phyloP scores from a whole-genome alignment of 805 yeast genomes.

The Yarrowia sp. region DNA sequence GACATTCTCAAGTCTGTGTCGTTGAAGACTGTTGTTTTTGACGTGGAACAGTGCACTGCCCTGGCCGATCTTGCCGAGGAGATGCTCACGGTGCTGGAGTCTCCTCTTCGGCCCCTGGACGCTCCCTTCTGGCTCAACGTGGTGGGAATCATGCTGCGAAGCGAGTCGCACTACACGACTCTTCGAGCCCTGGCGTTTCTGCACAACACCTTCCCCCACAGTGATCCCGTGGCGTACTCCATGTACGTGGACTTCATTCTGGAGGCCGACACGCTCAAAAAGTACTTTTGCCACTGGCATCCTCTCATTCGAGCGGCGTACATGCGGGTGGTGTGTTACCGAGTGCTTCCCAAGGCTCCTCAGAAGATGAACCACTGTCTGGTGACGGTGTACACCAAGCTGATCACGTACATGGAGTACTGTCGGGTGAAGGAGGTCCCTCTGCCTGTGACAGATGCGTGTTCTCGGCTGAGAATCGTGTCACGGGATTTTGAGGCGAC shows the following conservation, averaged over 20 bases:
- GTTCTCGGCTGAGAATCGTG: slow-evolving; percentile 15
- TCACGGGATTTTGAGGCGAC: slow-evolving; percentile 3
- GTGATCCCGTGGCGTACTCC: neutral
- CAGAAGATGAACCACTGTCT: slow-evolving; percentile 15
- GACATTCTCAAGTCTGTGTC: slow-evolving; percentile 51
- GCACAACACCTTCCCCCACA: slow-evolving; percentile 74
- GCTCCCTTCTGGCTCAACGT: slow-evolving; percentile 83
- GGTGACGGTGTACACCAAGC: slow-evolving; percentile 9
- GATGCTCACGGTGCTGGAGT: slow-evolving; percentile 57
- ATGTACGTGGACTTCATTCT: slow-evolving; percentile 41
- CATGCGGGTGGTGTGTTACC: slow-evolving; percentile 71
- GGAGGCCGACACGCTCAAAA: slow-evolving; percentile 56
- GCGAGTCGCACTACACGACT: slow-evolving; percentile 68
- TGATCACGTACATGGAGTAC: slow-evolving; percentile 31
- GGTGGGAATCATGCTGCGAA: slow-evolving; percentile 61
- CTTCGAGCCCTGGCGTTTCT: slow-evolving; percentile 69
- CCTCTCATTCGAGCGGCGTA: slow-evolving; percentile 77
- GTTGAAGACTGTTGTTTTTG: slow-evolving; percentile 47
- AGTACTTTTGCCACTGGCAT: slow-evolving; percentile 77
- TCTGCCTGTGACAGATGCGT: slow-evolving; percentile 11
- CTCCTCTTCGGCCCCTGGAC: slow-evolving; percentile 62
- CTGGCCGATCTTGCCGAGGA: slow-evolving; percentile 54
- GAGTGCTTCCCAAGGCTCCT: slow-evolving; percentile 50
- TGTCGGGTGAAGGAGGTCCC: slow-evolving; percentile 17
- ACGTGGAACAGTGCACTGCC: slow-evolving; percentile 51